These are phyloP conservation scores for Carpinus fangiana DNA, from an alignment of 306 rosid genomes.

Conservation along the genomic window DNA sequence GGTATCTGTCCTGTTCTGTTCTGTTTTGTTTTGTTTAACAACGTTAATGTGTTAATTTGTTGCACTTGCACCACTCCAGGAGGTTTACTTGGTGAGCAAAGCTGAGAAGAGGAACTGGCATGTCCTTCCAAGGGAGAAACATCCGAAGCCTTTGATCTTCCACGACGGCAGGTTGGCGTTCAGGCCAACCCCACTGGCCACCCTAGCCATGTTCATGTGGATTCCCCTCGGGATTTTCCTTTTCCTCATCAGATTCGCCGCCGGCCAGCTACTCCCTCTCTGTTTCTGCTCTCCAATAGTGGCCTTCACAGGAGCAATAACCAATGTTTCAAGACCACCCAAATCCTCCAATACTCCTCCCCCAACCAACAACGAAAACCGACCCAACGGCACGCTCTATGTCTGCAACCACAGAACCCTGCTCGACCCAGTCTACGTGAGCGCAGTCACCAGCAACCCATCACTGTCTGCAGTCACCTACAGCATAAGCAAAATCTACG, in stretches of 20 bases:
- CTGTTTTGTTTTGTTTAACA: neutral
- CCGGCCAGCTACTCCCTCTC: constrained; percentile 40
- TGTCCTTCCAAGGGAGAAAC: constrained; percentile 50
- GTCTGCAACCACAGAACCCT: constrained; percentile 82
- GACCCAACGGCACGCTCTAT: constrained; percentile 46
- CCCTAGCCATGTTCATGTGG: constrained; percentile 59
- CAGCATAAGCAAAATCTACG: constrained; percentile 58
- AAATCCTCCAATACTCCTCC: neutral
- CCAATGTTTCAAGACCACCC: constrained; percentile 30
- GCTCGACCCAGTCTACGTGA: constrained; percentile 63
- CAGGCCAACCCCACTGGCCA: constrained; percentile 47
- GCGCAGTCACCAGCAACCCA: constrained; percentile 35
- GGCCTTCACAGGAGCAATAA: constrained; percentile 55
- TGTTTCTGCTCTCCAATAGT: constrained; percentile 47
- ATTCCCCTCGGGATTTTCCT: constrained; percentile 55
- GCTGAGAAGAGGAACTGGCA: constrained; percentile 58
- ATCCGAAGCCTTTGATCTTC: constrained; percentile 61
- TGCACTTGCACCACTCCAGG: constrained; percentile 23
- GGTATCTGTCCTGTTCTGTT: constrained; percentile 23
- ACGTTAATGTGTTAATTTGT: neutral
- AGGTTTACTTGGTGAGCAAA: constrained; percentile 44
- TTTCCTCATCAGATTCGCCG: constrained; percentile 37
- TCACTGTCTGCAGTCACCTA: constrained; percentile 52
- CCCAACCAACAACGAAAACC: neutral
- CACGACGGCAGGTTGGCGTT: constrained; percentile 83